Conservation (phyloP, 768 basidiomycete genomes). For the Lactarius trivialis region DNA sequence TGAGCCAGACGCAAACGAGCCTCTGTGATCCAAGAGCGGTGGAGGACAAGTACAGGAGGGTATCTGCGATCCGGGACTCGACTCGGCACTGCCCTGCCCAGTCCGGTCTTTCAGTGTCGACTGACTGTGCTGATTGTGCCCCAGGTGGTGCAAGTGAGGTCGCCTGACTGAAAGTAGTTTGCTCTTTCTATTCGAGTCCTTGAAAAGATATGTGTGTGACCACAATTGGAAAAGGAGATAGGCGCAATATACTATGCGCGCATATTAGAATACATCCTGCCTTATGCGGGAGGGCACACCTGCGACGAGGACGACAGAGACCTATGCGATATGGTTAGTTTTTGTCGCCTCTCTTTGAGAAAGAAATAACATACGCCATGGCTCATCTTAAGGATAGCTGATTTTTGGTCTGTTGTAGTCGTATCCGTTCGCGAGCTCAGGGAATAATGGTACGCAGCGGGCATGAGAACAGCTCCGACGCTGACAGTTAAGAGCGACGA, state of each 20-base stretch:
- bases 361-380: conserved; percentile 51
- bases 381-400: conserved; percentile 61
- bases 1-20: conserved; percentile 12
- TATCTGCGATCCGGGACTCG: not conserved
- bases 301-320: conserved; percentile 70
- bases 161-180: conserved; percentile 16
- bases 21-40: not conserved
- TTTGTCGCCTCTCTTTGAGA: not conserved
- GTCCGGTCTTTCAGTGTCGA: not conserved
- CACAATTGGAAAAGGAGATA: conserved; percentile 77
- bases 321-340: conserved; percentile 33
- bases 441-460: conserved; percentile 69
- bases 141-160: not conserved
- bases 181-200: conserved; percentile 29
- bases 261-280: not conserved
- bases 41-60: not conserved
- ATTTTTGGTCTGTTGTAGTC: conserved; percentile 32
- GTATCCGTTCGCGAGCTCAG: conserved; percentile 31
- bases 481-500: conserved; percentile 69
- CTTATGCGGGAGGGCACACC: conserved; percentile 34
- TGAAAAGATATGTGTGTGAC: conserved; percentile 70
- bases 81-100: conserved; percentile 3
- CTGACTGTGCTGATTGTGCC: conserved; percentile 12
- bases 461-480: conserved; percentile 72
- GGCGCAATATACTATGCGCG: conserved; percentile 54